Conservation (phyloP, 257 asterid species). For the Scutellaria minor region DNA sequence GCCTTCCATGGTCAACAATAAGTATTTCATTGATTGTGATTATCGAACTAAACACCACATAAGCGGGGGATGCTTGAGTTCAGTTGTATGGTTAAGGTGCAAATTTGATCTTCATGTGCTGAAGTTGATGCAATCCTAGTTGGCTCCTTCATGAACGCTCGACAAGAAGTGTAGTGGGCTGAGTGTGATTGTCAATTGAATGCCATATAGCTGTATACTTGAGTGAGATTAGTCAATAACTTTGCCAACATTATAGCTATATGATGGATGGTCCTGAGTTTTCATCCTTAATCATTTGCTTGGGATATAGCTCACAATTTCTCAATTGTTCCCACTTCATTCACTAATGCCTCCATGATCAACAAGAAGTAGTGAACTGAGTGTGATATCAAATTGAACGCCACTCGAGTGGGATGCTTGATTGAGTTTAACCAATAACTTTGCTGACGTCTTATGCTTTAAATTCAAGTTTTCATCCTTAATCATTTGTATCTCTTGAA, state of each 20-base stretch:
- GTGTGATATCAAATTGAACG: constrained; percentile 18
- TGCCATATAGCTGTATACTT: no score
- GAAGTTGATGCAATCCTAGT: no score
- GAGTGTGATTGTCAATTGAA: no score
- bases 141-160: no score
- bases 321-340: not conserved
- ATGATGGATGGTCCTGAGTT: not conserved
- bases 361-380: not conserved
- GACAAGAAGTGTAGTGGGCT: no score
- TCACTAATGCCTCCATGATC: not conserved
- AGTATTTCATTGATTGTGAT: not conserved
- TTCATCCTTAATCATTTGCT: not conserved
- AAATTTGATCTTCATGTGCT: no score
- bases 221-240: no score
- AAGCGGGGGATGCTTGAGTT: not conserved
- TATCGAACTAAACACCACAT: not conserved
- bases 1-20: constrained; percentile 9
- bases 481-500: constrained; percentile 17
- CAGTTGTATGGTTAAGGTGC: no score
- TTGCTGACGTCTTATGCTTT: not conserved
- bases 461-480: constrained; percentile 10
- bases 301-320: no score
- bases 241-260: no score
- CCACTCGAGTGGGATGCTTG: constrained; percentile 19
- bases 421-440: constrained; percentile 24